A percentile compares a stretch with the other conserved stretches of the same genome.
phyloP scores from a whole-genome alignment of 1,284 basidiomycete genomes.

The Papiliotrema laurentii region DNA sequence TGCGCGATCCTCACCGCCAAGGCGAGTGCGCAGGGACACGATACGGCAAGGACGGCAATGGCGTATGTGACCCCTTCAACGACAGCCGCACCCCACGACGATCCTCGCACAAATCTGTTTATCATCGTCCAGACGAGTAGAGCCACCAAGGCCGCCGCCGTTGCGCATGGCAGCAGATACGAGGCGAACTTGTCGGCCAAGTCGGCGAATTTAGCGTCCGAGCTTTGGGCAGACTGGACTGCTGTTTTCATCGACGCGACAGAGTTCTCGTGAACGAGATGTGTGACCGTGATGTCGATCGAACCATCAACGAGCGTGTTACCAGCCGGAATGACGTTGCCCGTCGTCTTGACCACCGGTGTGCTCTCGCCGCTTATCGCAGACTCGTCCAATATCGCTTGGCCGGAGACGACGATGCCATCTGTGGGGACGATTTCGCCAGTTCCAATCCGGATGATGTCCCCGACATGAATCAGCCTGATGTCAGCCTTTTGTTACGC shows the following conservation, averaged over 20 bases:
- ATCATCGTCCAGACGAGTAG: slow-evolving; percentile 50
- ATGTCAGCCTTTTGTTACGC: slow-evolving; percentile 4
- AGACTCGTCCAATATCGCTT: slow-evolving; percentile 51
- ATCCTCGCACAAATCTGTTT: slow-evolving; percentile 36
- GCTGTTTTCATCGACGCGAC: slow-evolving; percentile 49
- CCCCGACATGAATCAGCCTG: slow-evolving; percentile 49
- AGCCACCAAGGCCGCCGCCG: slow-evolving; percentile 20
- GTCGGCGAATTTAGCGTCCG: slow-evolving; percentile 13
- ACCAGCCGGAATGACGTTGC: slow-evolving; percentile 49
- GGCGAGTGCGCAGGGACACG: slow-evolving; percentile 51
- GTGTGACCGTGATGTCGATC: slow-evolving; percentile 48
- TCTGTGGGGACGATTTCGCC: slow-evolving; percentile 51
- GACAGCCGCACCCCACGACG: slow-evolving; percentile 32
- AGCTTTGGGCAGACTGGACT: slow-evolving; percentile 32
- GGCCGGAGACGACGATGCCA: slow-evolving; percentile 47
- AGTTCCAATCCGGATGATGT: slow-evolving; percentile 47
- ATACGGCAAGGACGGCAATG: slow-evolving; percentile 51
- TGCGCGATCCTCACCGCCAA: slow-evolving; percentile 9
- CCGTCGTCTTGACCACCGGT: slow-evolving; percentile 47
- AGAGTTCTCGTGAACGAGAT: slow-evolving; percentile 51
- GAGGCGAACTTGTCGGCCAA: slow-evolving; percentile 19
- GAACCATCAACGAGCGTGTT: slow-evolving; percentile 47
- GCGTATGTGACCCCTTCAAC: slow-evolving; percentile 48
- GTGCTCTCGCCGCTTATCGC: slow-evolving; percentile 53
- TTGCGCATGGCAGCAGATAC: slow-evolving; percentile 14